Evolutionary conservation across 2,329 filamentous ascomycete genomes (phyloP).

Genomic region (Berkeleyomyces rouxiae): DNA sequence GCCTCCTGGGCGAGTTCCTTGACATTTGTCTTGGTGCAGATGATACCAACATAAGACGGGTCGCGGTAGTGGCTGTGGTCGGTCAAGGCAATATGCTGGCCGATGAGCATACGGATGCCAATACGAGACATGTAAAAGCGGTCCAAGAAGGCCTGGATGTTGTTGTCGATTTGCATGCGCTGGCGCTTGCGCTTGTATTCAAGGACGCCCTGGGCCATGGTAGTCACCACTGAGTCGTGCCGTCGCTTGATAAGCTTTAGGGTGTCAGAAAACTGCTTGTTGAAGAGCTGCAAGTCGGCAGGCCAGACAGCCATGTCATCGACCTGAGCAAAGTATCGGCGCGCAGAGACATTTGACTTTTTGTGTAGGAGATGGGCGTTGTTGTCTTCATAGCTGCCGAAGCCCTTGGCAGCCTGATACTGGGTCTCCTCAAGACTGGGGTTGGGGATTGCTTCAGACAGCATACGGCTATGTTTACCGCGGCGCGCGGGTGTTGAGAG

Average conservation of each 20-base stretch:
- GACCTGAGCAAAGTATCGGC: slow-evolving; percentile 80
- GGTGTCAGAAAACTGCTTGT: slow-evolving; percentile 73
- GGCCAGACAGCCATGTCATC: slow-evolving; percentile 93
- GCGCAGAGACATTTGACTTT: slow-evolving; percentile 33
- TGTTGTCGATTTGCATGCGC: slow-evolving; percentile 94
- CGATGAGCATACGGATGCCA: slow-evolving; percentile 96
- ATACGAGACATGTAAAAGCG: slow-evolving; percentile 99
- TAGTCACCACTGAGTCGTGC: slow-evolving; percentile 94
- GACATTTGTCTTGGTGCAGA: slow-evolving; percentile 97
- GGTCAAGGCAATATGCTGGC: slow-evolving; percentile 91
- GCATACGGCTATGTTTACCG: slow-evolving; percentile 45
- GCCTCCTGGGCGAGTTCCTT: slow-evolving; percentile 88
- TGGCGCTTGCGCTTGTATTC: slow-evolving; percentile 96
- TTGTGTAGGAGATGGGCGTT: slow-evolving; percentile 29
- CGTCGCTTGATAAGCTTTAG: slow-evolving; percentile 88
- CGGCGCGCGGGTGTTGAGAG: slow-evolving; percentile 51
- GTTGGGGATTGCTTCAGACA: slow-evolving; percentile 74
- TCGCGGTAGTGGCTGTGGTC: slow-evolving; percentile 82
- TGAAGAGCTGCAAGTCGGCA: slow-evolving; percentile 85
- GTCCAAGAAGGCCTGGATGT: slow-evolving; percentile 93
- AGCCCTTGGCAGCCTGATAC: slow-evolving; percentile 43
- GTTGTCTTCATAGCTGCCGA: slow-evolving; percentile 30
- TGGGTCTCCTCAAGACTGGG: slow-evolving; percentile 77
- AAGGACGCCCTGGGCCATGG: slow-evolving; percentile 91
- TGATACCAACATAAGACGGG: slow-evolving; percentile 92